Percentiles rank a stretch among this genome's conserved stretches.
These are phyloP conservation scores for Colletotrichum sp. DNA, from an alignment of 2,329 filamentous ascomycete genomes.

Conservation along the genomic window DNA sequence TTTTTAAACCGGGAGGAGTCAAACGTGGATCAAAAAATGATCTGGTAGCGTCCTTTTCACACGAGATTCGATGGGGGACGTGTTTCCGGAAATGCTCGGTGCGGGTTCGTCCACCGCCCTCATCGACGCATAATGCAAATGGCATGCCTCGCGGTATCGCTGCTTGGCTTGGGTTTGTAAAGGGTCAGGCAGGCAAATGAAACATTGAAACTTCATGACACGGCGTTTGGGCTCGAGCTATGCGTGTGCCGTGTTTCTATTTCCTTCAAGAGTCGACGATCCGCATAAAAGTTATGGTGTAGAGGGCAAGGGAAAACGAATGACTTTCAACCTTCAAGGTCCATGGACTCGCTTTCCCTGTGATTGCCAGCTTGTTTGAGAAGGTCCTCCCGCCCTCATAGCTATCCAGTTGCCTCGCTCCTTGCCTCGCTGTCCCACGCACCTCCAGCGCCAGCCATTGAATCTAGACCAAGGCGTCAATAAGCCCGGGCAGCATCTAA, in stretches of 20 bases:
- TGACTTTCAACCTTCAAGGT: neutral
- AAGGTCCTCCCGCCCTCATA: neutral
- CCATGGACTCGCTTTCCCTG: neutral
- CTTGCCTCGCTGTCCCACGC: neutral
- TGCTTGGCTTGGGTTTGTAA: slow-evolving; percentile 53
- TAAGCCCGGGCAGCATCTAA: neutral
- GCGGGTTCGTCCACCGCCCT: slow-evolving; percentile 14
- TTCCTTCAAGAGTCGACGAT: neutral
- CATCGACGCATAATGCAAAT: slow-evolving; percentile 52
- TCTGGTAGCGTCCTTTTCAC: slow-evolving; percentile 28
- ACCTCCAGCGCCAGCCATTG: neutral
- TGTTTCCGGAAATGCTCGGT: neutral
- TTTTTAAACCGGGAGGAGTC: slow-evolving; percentile 16
- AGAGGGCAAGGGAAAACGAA: neutral
- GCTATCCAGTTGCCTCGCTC: neutral
- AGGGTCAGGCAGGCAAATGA: slow-evolving; percentile 58
- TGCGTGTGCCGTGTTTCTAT: slow-evolving; percentile 18
- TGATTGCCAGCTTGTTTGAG: neutral
- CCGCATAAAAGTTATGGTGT: neutral
- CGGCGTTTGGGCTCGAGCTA: slow-evolving; percentile 20
- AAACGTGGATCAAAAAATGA: slow-evolving; percentile 38
- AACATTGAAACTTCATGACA: slow-evolving; percentile 47
- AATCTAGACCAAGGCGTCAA: neutral
- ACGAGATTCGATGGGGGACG: slow-evolving; percentile 13
- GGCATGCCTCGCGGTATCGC: slow-evolving; percentile 38